Percentiles rank a stretch among this genome's conserved stretches.
Evolutionary conservation across 208 protist genomes (phyloP).

Genomic region (Trypanosoma mega): DNA sequence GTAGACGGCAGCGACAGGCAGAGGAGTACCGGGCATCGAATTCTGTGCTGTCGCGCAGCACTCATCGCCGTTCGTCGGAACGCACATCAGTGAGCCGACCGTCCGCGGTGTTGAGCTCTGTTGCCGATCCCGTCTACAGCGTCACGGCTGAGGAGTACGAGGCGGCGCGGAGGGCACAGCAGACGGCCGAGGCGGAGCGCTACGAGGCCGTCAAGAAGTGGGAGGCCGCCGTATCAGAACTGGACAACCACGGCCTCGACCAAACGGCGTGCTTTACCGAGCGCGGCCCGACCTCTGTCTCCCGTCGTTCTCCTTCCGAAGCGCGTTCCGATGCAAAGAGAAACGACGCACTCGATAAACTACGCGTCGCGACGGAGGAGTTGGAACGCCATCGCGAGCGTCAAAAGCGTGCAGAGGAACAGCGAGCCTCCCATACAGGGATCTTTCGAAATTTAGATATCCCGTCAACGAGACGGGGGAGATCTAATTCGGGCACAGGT

Average conservation of each 20-base stretch:
- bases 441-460: neutral
- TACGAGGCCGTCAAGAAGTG: neutral
- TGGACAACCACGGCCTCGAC: too few species aligned
- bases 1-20: neutral
- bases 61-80: too few species aligned
- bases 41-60: too few species aligned
- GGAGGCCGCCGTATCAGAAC: neutral
- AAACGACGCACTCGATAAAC: too few species aligned
- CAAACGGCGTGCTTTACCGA: too few species aligned
- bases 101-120: neutral
- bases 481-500: neutral
- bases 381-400: neutral
- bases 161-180: neutral
- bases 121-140: neutral
- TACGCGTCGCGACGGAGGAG: constrained; percentile 11
- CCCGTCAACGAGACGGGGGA: neutral
- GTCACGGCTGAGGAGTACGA: constrained; percentile 8
- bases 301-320: too few species aligned
- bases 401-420: neutral
- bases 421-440: neutral
- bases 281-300: too few species aligned
- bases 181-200: constrained; percentile 7
- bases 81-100: too few species aligned
- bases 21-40: neutral
- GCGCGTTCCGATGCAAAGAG: too few species aligned